Base-by-base conservation (phyloP, 1,139 yeast genomes). In the Lodderomyces pseudojiufengensis region DNA sequence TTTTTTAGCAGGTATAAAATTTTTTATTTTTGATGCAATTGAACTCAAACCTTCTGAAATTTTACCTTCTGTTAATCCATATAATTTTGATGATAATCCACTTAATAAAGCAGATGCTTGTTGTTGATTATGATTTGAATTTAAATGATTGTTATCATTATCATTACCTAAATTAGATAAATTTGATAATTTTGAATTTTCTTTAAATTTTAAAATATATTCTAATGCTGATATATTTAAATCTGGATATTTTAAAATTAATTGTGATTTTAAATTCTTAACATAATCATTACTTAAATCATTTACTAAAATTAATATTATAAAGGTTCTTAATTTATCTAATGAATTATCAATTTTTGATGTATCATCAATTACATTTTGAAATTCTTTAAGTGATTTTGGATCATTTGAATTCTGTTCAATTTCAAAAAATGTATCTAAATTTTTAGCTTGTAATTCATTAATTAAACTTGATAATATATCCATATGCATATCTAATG, bases 401-500 rank as follows among this genome's bases (percentile, higher is more conserved):
- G 84, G 76, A 54, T 78, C 81, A 44, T 65, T 71, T 36, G 74
- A 68, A 49, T 76, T 79, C 52, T 92, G 97, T 61, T 92, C 99
- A 42, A 94, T 79, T 60, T 92, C 97, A 56, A 90, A 92, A 50
- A 88, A 84, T 43, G 88, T 80, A 51, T 94, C 98, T 48, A 92
- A 71, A 15, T 83, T 82, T 46, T 92, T 84, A 11, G 84, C 81
- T 49, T 92, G 95, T 42, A 92, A 72, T 47, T 88, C 90, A 51
- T 82, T 80, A 42, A 94, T 73, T 39, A 92, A 66, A 8, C 92
- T 77, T 5, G 96, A 87, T 46, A 95, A 79, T 30, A 92, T 90
- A 52, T 88, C 90, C 96, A 92, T 92, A 63, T 92, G 99, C 83
- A 86, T 85, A 60, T 92, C 99, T 49, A 92, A 80, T 15, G 90